Percentiles rank a stretch among this genome's conserved stretches.
phyloP scores from a whole-genome alignment of 2,329 filamentous ascomycete species.

The Ceratocystiopsis sp. region DNA sequence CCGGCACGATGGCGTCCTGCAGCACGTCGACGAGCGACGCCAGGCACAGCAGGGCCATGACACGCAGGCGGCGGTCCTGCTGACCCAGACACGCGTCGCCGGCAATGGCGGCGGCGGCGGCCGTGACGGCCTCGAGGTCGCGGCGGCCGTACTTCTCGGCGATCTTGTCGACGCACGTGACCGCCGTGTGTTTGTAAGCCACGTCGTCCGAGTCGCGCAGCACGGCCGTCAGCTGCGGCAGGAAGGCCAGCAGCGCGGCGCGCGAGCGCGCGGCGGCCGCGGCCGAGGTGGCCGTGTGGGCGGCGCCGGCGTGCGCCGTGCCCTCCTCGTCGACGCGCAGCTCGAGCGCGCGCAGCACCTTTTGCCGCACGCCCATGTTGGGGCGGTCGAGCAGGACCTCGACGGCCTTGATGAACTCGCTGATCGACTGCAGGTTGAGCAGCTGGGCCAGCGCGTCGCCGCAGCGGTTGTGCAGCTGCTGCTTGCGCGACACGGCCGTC shows the following conservation, averaged over 20 bases:
- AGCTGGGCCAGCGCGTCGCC: slow-evolving; percentile 61
- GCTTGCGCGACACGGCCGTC: slow-evolving; percentile 10
- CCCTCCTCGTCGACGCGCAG: slow-evolving; percentile 58
- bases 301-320: slow-evolving; percentile 47
- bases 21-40: slow-evolving; percentile 81
- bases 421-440: slow-evolving; percentile 70
- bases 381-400: slow-evolving; percentile 64
- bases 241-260: slow-evolving; percentile 55
- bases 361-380: slow-evolving; percentile 58
- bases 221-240: slow-evolving; percentile 62
- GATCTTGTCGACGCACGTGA: slow-evolving; percentile 84
- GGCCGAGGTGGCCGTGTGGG: too few relatives aligned
- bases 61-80: slow-evolving; percentile 51
- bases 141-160: slow-evolving; percentile 92
- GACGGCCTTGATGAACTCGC: slow-evolving; percentile 78
- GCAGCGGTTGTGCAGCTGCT: slow-evolving; percentile 37
- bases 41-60: slow-evolving; percentile 77
- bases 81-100: slow-evolving; percentile 62
- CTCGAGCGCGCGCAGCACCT: slow-evolving; percentile 67
- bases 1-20: slow-evolving; percentile 67
- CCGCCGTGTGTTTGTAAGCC: slow-evolving; percentile 65
- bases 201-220: slow-evolving; percentile 57
- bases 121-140: slow-evolving; percentile 58
- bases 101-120: slow-evolving; percentile 60
- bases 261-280: slow-evolving; percentile 29